A percentile compares a stretch with the other conserved stretches of the same genome.
Conservation (phyloP, 73 alveolate genomes). For the Paramecium primaurelia region DNA sequence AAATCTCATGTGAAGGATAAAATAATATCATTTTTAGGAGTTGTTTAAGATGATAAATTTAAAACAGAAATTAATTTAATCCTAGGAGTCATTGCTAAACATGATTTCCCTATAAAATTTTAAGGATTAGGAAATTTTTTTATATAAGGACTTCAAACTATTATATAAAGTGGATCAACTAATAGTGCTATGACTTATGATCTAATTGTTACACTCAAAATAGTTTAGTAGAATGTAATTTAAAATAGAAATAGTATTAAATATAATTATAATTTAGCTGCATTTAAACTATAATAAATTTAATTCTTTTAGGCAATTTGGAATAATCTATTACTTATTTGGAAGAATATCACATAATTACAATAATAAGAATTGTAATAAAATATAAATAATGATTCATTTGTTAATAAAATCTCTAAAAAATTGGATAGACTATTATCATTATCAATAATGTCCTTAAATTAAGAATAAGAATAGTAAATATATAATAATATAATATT, state of each 20-base stretch:
- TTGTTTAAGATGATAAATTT: constrained; percentile 1
- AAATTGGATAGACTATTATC: constrained; percentile 36
- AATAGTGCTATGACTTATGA: background rate
- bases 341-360: background rate
- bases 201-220: background rate
- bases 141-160: background rate
- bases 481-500: background rate
- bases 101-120: constrained; percentile 1
- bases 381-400: background rate
- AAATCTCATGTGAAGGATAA: background rate
- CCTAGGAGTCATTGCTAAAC: background rate
- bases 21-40: background rate
- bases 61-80: background rate
- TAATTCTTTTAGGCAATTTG: background rate
- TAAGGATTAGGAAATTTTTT: background rate
- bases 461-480: background rate
- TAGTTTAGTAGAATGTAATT: background rate
- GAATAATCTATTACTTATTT: background rate
- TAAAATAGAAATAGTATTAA: background rate
- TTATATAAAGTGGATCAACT: background rate
- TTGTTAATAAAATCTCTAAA: background rate
- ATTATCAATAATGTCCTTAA: background rate
- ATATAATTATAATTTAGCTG: background rate
- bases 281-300: background rate
- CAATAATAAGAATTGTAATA: background rate